Evolutionary conservation across 2,329 filamentous ascomycete genomes (phyloP).

Genomic region (Boeremia exigua): DNA sequence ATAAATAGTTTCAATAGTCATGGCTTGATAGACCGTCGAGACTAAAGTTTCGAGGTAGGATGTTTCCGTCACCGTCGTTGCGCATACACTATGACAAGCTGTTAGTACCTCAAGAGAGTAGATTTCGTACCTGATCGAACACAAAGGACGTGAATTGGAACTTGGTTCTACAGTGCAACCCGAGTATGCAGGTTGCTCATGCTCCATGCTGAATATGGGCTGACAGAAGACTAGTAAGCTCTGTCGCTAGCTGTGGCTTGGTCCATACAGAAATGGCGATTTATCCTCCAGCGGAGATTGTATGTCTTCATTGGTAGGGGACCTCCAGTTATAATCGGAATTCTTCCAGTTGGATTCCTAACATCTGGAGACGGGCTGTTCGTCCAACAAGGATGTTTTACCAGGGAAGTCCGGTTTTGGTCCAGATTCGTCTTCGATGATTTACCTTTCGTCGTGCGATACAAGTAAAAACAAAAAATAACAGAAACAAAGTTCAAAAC

Average conservation of each 20-base stretch:
- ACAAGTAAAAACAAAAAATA: neutral
- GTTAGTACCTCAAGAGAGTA: neutral
- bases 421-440: neutral
- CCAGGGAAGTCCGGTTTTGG: neutral
- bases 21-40: neutral
- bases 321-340: no score
- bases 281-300: no score
- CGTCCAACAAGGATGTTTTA: no score
- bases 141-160: neutral
- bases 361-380: no score
- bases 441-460: conserved; percentile 3
- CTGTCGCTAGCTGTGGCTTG: no score
- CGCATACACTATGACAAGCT: neutral
- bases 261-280: no score
- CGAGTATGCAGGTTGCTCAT: no score
- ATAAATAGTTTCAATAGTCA: neutral
- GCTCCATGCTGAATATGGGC: no score
- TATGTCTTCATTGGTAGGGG: no score
- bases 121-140: neutral
- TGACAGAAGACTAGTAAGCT: no score
- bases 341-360: no score
- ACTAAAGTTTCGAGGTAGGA: neutral
- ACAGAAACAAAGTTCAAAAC: neutral
- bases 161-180: no score
- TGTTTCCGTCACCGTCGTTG: neutral